phyloP scores from a whole-genome alignment of 345 rosid species.

The Turritis glabra region DNA sequence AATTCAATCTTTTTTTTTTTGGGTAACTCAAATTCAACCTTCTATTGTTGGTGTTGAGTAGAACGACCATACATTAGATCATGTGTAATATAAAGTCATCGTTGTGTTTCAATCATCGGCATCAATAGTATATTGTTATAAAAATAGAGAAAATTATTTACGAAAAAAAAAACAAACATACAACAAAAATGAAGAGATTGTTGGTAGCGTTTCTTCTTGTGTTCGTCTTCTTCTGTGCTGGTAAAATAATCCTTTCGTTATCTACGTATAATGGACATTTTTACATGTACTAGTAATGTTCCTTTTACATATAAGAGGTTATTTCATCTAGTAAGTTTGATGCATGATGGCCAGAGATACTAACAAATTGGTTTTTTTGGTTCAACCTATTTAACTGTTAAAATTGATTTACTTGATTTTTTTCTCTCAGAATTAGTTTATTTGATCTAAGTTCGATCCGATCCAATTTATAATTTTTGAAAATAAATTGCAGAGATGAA shows the following conservation, averaged over 20 bases:
- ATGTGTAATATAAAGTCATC: neutral
- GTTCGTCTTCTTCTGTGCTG: conserved; percentile 1
- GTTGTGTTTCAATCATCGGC: neutral
- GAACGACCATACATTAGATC: neutral
- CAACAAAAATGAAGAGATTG: neutral
- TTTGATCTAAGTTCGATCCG: too few species aligned
- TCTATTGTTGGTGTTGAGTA: too few species aligned
- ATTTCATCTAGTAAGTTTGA: neutral
- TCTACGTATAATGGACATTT: neutral
- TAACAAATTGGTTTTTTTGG: neutral
- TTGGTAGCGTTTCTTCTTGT: conserved; percentile 17
- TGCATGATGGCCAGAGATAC: neutral
- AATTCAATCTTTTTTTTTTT: too few species aligned
- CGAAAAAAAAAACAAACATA: neutral
- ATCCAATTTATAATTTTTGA: too few species aligned
- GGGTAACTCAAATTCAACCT: too few species aligned
- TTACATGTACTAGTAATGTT: neutral
- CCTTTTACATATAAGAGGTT: neutral
- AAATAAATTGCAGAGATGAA: conserved; percentile 1
- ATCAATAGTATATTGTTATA: neutral
- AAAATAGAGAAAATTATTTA: neutral
- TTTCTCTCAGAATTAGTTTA: too few species aligned
- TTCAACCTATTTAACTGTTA: too few species aligned
- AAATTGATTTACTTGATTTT: too few species aligned
- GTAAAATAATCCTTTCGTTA: neutral